Evolutionary conservation across 768 basidiomycete genomes (phyloP), one percentile per base, ranked within the genome.

Genomic region (Pleurotus platypus): DNA sequence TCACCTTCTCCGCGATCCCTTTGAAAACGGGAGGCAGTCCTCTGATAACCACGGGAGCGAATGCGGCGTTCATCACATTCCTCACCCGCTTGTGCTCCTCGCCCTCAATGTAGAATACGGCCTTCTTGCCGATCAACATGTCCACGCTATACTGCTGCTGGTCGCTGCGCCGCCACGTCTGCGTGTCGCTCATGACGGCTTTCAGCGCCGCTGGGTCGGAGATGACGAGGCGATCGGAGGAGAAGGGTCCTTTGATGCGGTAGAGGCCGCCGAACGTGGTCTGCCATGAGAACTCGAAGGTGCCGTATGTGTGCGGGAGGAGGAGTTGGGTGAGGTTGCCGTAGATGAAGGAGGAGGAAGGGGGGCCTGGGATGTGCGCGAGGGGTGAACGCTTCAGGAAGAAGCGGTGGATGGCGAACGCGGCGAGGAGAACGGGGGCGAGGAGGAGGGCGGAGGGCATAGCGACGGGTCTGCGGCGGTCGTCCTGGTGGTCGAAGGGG

Each of bases 271-370:
- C 60, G n/a, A 56, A 61, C 2, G n/a, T 45, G 3, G 37, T 49
- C 42, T 61, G 60, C 60, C 60, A 61, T 8, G 48, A 24, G 54
- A 58, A 61, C 39, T 61, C 60, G 57, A 58, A 30, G 9, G 42
- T 42, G 0, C 60, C 60, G 43, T 61, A 61, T 16, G 57, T 54
- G 27, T 58, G n/a, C 2, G 51, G 49, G 38, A 61, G 57, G 55
- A 61, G 53, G 35, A 61, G 50, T 18, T 61, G 38, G 6, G 24
- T 27, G 5, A 61, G 20, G 30, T 57, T 58, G 20, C 60, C 60
- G 30, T 50, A 50, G 30, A 50, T 24, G 26, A 26, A 50, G 15
- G 49, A 50, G 12, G 49, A 16, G 27, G 49, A 50, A 0, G 24
- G 13, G 4, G 49, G 49, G 0, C 49, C 49, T 7, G 49, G 49